Conservation (phyloP, 2,329 filamentous ascomycete species). For the Fusarium annulatum region DNA sequence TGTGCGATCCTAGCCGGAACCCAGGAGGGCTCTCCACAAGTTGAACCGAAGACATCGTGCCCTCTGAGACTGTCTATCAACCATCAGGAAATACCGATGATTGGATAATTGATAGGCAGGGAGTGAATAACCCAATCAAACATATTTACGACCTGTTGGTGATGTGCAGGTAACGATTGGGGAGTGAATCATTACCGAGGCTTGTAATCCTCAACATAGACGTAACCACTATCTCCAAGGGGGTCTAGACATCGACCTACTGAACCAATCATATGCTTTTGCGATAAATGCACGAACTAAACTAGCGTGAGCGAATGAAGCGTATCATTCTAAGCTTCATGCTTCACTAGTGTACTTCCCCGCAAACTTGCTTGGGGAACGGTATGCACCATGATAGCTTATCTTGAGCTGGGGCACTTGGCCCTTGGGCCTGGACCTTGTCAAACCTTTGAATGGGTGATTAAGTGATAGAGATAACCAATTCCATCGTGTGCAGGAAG, state of each 20-base stretch:
- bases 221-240: not conserved
- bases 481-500: fast-evolving
- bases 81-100: not conserved
- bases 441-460: fast-evolving
- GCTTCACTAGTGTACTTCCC: not conserved
- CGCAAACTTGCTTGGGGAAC: not conserved
- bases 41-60: not conserved
- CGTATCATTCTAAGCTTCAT: not conserved
- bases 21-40: not conserved
- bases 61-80: not conserved
- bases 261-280: not conserved
- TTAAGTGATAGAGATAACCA: not conserved
- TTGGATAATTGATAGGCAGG: not conserved
- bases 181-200: not conserved
- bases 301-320: not conserved
- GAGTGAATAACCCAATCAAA: not conserved
- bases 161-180: not conserved
- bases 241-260: not conserved
- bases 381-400: not conserved
- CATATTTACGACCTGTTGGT: not conserved
- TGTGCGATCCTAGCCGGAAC: too few species aligned
- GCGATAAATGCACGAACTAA: not conserved
- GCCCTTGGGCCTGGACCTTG: not conserved
- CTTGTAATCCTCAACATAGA: fast-evolving
- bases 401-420: not conserved